Evolutionary conservation across 257 asterid genomes (phyloP).

Genomic region (Jacaranda copaia): DNA sequence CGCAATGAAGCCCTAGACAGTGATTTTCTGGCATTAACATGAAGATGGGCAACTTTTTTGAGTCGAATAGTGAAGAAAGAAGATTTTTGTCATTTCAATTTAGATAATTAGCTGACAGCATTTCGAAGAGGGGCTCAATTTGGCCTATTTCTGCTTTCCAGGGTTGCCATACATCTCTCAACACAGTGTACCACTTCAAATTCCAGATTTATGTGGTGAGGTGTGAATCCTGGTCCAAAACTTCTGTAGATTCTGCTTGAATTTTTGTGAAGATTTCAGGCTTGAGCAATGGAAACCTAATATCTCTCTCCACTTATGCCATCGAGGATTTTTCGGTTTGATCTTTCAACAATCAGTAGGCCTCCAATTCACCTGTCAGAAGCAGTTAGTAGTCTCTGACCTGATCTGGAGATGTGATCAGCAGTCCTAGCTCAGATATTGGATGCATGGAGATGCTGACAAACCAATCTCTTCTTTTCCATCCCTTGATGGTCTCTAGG

Average conservation of each 20-base stretch:
- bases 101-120: constrained; percentile 13
- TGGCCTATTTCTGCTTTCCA: neutral
- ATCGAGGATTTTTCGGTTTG: constrained; percentile 50
- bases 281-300: constrained; percentile 63
- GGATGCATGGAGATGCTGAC: constrained; percentile 23
- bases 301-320: constrained; percentile 66
- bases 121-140: constrained; percentile 1
- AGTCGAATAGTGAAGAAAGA: constrained; percentile 15
- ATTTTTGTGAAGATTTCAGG: constrained; percentile 58
- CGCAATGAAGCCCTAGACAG: constrained; percentile 55
- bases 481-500: too few relatives aligned
- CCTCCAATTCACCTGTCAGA: constrained; percentile 63
- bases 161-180: constrained; percentile 4
- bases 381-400: constrained; percentile 41
- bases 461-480: too few relatives aligned
- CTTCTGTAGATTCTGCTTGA: constrained; percentile 28
- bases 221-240: neutral
- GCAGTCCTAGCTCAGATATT: constrained; percentile 59
- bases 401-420: constrained; percentile 56
- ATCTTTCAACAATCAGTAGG: constrained; percentile 59
- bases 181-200: neutral
- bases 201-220: neutral
- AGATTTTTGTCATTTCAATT: neutral
- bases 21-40: constrained; percentile 54
- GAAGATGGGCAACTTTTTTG: constrained; percentile 6